Conservation (phyloP, 2,329 filamentous ascomycete species). For the Aspergillus fijiensis region DNA sequence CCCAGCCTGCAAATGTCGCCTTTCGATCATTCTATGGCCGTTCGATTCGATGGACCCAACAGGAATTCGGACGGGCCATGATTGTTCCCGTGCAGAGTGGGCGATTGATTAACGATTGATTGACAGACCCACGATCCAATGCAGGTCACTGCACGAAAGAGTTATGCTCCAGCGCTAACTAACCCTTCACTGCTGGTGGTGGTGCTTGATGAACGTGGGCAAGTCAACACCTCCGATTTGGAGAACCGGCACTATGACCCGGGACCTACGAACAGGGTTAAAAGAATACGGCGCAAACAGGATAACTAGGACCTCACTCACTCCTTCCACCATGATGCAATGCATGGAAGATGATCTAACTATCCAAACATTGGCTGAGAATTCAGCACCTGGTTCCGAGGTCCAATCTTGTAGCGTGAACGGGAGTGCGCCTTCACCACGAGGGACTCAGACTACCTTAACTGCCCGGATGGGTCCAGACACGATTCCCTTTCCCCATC, state of each 20-base stretch:
- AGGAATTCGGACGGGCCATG: neutral
- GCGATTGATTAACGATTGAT: neutral
- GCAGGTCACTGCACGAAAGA: neutral
- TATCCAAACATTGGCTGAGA: neutral
- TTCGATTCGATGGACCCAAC: neutral
- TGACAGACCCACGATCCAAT: neutral
- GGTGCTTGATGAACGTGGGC: neutral
- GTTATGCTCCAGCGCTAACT: neutral
- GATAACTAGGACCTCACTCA: too few species aligned
- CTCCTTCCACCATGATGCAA: too few species aligned
- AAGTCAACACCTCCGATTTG: neutral
- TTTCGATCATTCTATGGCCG: neutral
- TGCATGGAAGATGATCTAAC: too few species aligned
- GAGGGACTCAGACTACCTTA: neutral
- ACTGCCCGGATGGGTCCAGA: neutral
- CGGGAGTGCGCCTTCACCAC: neutral
- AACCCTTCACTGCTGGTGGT: neutral
- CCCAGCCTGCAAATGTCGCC: neutral
- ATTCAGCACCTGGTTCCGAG: neutral
- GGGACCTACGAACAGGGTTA: too few species aligned
- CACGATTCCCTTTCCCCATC: constrained; percentile 4
- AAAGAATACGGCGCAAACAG: too few species aligned
- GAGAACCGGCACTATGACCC: neutral
- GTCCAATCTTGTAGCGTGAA: neutral
- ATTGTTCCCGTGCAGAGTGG: neutral